Conservation (phyloP, 148 eudicot species). For the Silene uniflora region DNA sequence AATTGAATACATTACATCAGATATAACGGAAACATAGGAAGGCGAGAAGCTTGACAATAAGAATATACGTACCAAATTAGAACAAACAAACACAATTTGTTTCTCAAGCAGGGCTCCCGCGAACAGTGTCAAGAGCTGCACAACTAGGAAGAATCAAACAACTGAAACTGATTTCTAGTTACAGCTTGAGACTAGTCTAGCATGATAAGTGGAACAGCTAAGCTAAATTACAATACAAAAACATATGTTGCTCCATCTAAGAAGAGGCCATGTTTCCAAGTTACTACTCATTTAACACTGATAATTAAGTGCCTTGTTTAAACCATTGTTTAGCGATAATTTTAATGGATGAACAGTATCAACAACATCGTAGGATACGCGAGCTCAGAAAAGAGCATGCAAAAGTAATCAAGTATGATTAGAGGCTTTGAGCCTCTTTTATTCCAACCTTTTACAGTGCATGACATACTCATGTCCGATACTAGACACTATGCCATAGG, state of each 20-base stretch:
- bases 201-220: not conserved
- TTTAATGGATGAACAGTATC: no score
- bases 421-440: no score
- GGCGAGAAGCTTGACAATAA: conserved; percentile 15
- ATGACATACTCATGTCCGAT: no score
- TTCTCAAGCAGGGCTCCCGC: conserved; percentile 89
- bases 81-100: conserved; percentile 79
- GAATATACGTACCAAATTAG: conserved; percentile 67
- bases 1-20: not conserved
- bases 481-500: no score
- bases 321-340: not conserved
- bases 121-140: conserved; percentile 81
- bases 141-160: conserved; percentile 23
- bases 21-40: not conserved
- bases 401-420: not conserved
- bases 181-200: not conserved
- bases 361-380: not conserved
- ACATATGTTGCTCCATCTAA: not conserved
- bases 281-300: not conserved
- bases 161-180: not conserved
- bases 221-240: not conserved
- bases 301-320: not conserved
- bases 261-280: not conserved
- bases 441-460: no score
- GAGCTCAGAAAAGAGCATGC: not conserved